Evolutionary conservation across 768 basidiomycete genomes (phyloP).

Genomic region (Naematelia aurantialba): DNA sequence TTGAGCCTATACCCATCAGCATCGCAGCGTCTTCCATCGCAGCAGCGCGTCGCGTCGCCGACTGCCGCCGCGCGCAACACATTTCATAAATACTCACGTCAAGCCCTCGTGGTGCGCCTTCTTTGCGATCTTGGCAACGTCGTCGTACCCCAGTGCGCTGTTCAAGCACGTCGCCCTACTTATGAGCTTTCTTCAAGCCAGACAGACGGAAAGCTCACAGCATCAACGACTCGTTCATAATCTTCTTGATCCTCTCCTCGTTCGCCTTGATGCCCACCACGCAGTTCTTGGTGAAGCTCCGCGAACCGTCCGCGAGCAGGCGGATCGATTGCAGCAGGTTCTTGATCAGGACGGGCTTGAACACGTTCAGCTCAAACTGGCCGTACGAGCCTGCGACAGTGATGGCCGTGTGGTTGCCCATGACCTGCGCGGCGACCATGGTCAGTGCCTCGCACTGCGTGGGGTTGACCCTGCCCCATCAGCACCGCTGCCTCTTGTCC

Average conservation of each 20-base stretch:
- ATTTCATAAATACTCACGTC: constrained; percentile 57
- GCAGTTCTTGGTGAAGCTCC: constrained; percentile 96
- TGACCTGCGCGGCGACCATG: constrained; percentile 98
- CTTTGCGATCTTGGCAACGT: constrained; percentile 97
- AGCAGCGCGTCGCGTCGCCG: too few species aligned
- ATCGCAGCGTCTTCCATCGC: background rate
- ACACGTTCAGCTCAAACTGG: constrained; percentile 99
- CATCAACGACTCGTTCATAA: constrained; percentile 95
- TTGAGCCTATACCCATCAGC: constrained; percentile 57
- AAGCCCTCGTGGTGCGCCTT: constrained; percentile 99
- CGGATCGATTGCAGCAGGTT: constrained; percentile 95
- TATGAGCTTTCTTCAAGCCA: background rate
- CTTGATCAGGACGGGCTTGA: constrained; percentile 98
- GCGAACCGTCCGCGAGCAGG: constrained; percentile 84
- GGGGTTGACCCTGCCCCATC: constrained; percentile 67
- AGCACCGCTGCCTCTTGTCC: background rate
- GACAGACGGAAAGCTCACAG: constrained; percentile 53
- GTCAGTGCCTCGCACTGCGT: constrained; percentile 98
- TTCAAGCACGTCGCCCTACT: constrained; percentile 82
- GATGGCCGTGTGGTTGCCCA: constrained; percentile 93
- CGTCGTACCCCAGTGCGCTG: constrained; percentile 93
- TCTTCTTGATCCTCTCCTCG: constrained; percentile 80
- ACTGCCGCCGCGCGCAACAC: too few species aligned
- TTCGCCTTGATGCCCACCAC: constrained; percentile 95
- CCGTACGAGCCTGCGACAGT: constrained; percentile 89